Base-by-base conservation (phyloP, 2,329 filamentous ascomycete species). In the Biscogniauxia sp. region DNA sequence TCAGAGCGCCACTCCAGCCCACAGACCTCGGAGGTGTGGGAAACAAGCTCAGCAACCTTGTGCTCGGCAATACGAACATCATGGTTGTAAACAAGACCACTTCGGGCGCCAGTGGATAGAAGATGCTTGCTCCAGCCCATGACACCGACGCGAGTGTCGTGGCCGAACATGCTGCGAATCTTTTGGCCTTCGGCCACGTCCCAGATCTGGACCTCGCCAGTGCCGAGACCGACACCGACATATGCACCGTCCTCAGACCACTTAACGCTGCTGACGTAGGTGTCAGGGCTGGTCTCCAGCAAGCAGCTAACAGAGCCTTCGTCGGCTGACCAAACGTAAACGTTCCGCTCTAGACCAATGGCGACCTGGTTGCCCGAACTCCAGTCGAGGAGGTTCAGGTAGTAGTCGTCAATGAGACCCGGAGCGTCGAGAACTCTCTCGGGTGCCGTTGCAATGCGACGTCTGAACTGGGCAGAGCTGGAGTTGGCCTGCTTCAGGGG, bases 121-220 rank as follows among this genome's bases (percentile, higher is more conserved):
- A 96, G 87, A 79, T 98, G 95, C 86, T 98, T 98, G 84, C 92
- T 97, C 95, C 95, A 99, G 73, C 93, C 92, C 93, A 98, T 97
- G 66, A 97, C 94, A 73, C 93, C 92, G 65, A 99, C 94, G 58
- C 95, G 93, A 49, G 92, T 94, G 73, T 98, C 94, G 74, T 99
- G 95, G 62, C 95, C 95, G 75, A 93, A 91, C 95, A 99, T 99
- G 83, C 93, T 97, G 76, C 95, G 93, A 61, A 99, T 89, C 85
- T 98, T 98, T 73, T 88, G 89, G 64, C 90, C 88, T 77, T 99
- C 95, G 70, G 96, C 91, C 26, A 97, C 94, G 72, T 98, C 95
- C 94, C 95, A 99, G 79, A 99, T 99, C 80, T 99, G 95, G 45
- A 99, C 92, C 77, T 99, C 95, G 62, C 95, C 95, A 45, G 92